Base-by-base conservation (phyloP, 176 grass and related monocot species). In the Phoenix roebelenii region DNA sequence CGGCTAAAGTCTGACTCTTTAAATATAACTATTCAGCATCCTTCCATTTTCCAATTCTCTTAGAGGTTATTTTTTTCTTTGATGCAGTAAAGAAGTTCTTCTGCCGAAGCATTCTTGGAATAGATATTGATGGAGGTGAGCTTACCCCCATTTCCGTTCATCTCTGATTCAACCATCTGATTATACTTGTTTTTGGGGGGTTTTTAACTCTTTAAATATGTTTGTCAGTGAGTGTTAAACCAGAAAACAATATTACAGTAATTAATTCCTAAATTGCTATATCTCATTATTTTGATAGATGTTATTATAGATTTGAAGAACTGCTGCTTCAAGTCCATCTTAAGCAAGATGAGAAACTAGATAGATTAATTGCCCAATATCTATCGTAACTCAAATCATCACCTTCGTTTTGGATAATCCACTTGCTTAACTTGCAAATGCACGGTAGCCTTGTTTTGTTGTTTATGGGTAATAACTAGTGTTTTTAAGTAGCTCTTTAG, bases 111-210 rank as follows among this genome's bases (percentile, higher is more conserved):
- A 92, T 98, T 59, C 55, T 85, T 71, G 93, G 93, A 74, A 70
- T 98, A 72, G 93, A 98, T 49, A 98, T 92, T 26, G 93, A 98
- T 71, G 55, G 61, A 88, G 88, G 93, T 98, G 22, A 29, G 17
- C 16, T 62, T 60, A 0, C 49, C 20, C 30, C 63, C 16, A 29
- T 64, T 85, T 29, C 7, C 14, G 35, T 44, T 44, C 28, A 30
- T 44, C 35, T 44, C 2, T 14, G 9, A 10, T 44, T 44, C 35
- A 44, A 1, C 35, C 35, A 9, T 44, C 35, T 44, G 35, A 44
- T 44, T 44, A 9, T 3, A 10, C 2, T 39, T 1, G 2, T 5
- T 39, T 7, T 44, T 44, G 12, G 35, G 7, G 35, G 12, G 1
- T 44, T 44, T 44, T 44, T 44, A 12, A 44, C 12, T 35, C 9